A percentile compares a stretch with the other conserved stretches of the same genome.
These are phyloP conservation scores for Fomes fomentarius DNA, from an alignment of 1,284 basidiomycete genomes.

Conservation along the genomic window DNA sequence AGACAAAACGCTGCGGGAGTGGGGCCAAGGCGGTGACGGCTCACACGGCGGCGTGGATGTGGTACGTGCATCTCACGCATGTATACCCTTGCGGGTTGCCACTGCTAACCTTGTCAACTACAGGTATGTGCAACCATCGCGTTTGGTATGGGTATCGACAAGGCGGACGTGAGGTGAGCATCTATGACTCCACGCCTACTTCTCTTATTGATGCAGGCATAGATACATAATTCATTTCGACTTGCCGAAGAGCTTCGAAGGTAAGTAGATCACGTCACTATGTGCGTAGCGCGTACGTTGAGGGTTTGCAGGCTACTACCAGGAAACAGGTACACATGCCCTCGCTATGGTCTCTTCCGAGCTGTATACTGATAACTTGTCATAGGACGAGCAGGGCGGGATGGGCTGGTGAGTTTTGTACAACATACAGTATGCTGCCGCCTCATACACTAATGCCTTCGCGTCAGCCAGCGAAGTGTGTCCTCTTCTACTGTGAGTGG, in stretches of 20 bases:
- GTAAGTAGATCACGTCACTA: constrained; percentile 36
- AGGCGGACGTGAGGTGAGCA: constrained; percentile 73
- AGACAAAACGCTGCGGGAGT: constrained; percentile 64
- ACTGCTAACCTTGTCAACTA: constrained; percentile 12
- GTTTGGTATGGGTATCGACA: constrained; percentile 91
- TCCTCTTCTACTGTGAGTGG: constrained; percentile 78
- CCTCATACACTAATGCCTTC: constrained; percentile 1
- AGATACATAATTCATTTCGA: constrained; percentile 82
- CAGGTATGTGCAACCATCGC: constrained; percentile 71
- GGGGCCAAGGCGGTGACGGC: constrained; percentile 58
- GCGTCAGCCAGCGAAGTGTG: constrained; percentile 74
- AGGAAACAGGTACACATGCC: constrained; percentile 74
- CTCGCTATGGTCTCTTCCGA: neutral
- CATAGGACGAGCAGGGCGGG: constrained; percentile 66
- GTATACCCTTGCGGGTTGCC: neutral
- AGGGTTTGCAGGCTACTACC: constrained; percentile 71
- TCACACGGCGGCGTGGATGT: constrained; percentile 57
- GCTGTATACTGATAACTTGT: neutral
- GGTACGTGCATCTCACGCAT: constrained; percentile 40
- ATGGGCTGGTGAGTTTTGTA: constrained; percentile 75
- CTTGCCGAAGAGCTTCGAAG: constrained; percentile 83
- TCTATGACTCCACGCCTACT: neutral
- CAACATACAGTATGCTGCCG: neutral
- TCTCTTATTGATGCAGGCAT: neutral
- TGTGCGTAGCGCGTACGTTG: neutral